Percentiles rank a stretch among this genome's conserved stretches.
These are phyloP conservation scores for Podila epigama DNA, from an alignment of 192 early-diverging fungal species.

Conservation along the genomic window DNA sequence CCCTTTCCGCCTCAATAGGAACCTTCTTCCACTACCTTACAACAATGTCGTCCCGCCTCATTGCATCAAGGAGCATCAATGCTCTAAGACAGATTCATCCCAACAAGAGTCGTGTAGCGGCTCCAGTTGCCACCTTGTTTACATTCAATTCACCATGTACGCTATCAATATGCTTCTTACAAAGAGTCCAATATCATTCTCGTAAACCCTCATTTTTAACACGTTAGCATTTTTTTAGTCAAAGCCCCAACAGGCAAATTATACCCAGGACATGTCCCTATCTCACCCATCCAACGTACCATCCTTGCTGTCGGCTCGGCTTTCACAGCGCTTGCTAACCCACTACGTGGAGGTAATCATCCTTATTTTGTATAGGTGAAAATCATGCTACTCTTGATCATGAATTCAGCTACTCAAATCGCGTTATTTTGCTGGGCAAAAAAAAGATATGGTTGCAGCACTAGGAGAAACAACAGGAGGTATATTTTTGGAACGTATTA, in stretches of 20 bases:
- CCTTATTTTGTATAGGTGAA: background rate
- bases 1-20: background rate
- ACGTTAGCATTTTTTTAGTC: slow-evolving; percentile 4
- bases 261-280: slow-evolving; percentile 70
- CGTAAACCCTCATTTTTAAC: background rate
- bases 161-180: background rate
- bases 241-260: slow-evolving; percentile 44
- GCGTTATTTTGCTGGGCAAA: background rate
- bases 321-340: slow-evolving; percentile 77
- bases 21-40: background rate
- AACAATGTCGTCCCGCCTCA: slow-evolving; percentile 17
- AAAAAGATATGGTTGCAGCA: slow-evolving; percentile 82
- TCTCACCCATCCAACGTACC: slow-evolving; percentile 66
- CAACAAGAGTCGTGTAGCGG: background rate
- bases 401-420: too few relatives aligned
- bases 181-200: background rate
- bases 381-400: too few relatives aligned
- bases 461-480: slow-evolving; percentile 90
- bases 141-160: slow-evolving; percentile 21
- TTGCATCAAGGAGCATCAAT: background rate
- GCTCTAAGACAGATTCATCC: background rate
- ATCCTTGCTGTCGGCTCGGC: slow-evolving; percentile 79
- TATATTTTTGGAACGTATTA: slow-evolving; percentile 70
- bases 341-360: slow-evolving; percentile 70
- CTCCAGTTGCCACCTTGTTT: background rate